Evolutionary conservation across 2,329 filamentous ascomycete genomes (phyloP), one percentile per base, ranked within the genome.

Genomic region (Colletotrichum cuscutae): DNA sequence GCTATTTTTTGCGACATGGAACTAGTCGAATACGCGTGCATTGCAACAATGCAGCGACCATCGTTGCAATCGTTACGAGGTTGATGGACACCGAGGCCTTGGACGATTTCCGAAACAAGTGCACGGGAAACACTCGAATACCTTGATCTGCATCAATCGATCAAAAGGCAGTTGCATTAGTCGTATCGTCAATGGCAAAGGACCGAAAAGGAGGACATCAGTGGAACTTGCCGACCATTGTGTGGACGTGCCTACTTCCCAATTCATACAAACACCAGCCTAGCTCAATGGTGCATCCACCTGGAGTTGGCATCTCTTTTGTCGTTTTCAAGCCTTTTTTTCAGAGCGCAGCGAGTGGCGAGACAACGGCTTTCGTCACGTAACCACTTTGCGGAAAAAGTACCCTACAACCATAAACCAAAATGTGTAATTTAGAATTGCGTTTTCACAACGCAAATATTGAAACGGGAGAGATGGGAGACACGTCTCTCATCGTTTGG

Each of bases 361-460:
- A 73, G 67, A 28, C 56, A 57, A 46, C 32, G 26, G 71, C n/a
- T 64, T 53, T 56, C 71, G 71, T 52, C 71, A 59, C 57, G 22
- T 35, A 57, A 49, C 32, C 70, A 59, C 64, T 57, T 56, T 35
- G 59, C 60, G 53, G 53, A 66, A 54, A 73, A 70, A 67, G 74
- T 66, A 72, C 68, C 68, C 68, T 76, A 75, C 76, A 74, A 64
- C 76, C 66, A 66, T 78, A 78, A 80, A 80, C 75, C 74, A 76
- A 81, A 81, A 81, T 81, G 79, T 81, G 77, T 81, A 81, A 81
- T 81, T 72, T 78, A 77, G 75, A 68, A 68, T 57, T 49, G 71
- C 61, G 62, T 57, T 22, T 56, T 52, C 30, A 24, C 63, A 62
- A 60, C 54, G 60, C 68, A 60, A 35, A 59, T 62, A 62, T 71